These are phyloP conservation scores for Acrocalymma vagum DNA, from an alignment of 2,329 filamentous ascomycete genomes.

Conservation along the genomic window DNA sequence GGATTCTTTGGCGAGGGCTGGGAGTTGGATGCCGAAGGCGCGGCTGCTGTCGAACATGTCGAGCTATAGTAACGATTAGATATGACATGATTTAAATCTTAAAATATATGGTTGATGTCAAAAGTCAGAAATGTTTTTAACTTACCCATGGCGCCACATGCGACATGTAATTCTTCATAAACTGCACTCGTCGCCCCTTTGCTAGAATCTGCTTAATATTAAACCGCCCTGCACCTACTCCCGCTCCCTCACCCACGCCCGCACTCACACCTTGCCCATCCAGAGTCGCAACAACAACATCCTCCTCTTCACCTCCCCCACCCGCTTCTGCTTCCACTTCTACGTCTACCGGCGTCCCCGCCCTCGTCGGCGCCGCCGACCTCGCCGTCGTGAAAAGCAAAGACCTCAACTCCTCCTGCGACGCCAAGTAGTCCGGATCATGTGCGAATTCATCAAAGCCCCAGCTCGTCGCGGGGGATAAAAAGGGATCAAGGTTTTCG, in stretches of 20 bases:
- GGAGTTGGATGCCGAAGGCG: slow-evolving; percentile 59
- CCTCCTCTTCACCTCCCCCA: too few species aligned
- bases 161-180: slow-evolving; percentile 39
- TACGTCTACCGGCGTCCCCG: slow-evolving; percentile 26
- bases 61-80: slow-evolving; percentile 40
- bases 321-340: slow-evolving; percentile 8
- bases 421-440: slow-evolving; percentile 37
- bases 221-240: slow-evolving; percentile 10
- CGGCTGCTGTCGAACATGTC: slow-evolving; percentile 63
- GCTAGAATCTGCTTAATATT: slow-evolving; percentile 30
- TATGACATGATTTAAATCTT: neutral
- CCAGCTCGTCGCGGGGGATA: slow-evolving; percentile 34
- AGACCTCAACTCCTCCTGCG: slow-evolving; percentile 34
- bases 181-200: slow-evolving; percentile 31
- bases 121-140: too few species aligned
- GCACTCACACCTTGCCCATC: too few species aligned
- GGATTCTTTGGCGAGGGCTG: slow-evolving; percentile 55
- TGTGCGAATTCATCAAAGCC: slow-evolving; percentile 35
- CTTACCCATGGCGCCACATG: slow-evolving; percentile 38
- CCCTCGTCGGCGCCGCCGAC: slow-evolving; percentile 34
- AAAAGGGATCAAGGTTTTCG: slow-evolving; percentile 30
- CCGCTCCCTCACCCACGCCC: slow-evolving; percentile 24
- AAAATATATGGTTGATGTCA: too few species aligned
- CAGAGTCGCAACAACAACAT: too few species aligned
- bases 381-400: slow-evolving; percentile 39